phyloP scores from a whole-genome alignment of 331 rosid species.

The Acacia concinna region DNA sequence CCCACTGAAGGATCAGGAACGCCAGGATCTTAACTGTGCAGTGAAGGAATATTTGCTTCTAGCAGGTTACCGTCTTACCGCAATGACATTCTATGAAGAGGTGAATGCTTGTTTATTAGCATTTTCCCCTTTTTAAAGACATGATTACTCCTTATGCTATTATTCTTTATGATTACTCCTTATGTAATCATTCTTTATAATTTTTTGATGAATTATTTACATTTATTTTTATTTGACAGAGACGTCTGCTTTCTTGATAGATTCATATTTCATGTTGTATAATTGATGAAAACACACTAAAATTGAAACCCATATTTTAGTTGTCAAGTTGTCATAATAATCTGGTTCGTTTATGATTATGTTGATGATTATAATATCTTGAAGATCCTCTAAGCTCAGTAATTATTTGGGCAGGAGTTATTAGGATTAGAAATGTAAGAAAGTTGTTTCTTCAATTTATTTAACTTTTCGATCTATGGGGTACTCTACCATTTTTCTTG shows the following conservation, averaged over 20 bases:
- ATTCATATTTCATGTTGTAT: constrained; percentile 7
- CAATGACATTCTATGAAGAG: constrained; percentile 99
- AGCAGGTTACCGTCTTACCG: constrained; percentile 96
- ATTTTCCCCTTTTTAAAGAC: not conserved
- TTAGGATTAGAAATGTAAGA: not conserved
- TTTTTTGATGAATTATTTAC: not conserved
- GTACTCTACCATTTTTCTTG: not conserved
- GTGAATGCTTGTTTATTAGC: constrained; percentile 39
- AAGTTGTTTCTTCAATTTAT: not conserved
- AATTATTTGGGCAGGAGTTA: not conserved
- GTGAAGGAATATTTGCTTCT: constrained; percentile 91
- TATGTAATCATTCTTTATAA: not conserved
- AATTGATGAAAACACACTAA: not conserved
- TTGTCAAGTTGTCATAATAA: not conserved
- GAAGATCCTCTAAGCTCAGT: not conserved
- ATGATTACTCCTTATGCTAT: not conserved
- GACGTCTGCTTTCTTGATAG: constrained; percentile 10
- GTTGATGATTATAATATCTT: not conserved
- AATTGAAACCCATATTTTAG: not conserved
- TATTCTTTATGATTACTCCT: too few species aligned
- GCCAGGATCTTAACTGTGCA: constrained; percentile 91
- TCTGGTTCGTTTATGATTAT: not conserved
- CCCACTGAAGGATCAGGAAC: constrained; percentile 77
- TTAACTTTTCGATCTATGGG: not conserved
- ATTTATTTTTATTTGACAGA: not conserved